Evolutionary conservation across 805 yeast species (phyloP), one percentile per base, ranked within the genome.

Genomic region (Candida incommunis): DNA sequence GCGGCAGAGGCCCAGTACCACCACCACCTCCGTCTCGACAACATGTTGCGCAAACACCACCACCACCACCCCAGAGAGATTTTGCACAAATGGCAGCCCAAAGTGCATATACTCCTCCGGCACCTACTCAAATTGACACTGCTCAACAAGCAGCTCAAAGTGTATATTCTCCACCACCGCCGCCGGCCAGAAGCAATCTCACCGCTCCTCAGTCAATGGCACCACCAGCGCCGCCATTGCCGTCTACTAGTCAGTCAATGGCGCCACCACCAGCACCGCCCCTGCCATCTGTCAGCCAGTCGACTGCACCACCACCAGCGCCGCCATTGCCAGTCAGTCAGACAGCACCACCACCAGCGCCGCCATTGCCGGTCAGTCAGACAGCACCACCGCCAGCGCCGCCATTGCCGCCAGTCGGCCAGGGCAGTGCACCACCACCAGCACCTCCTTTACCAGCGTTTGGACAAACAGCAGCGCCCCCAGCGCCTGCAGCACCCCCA

Each of bases 401-500:
- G 2, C 48, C 51, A 18, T 46, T 54, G 20, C 50, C 55, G 43
- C 51, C 41, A 23, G 31, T 47, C 27, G 13, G 11, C 27, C 11
- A 31, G 7, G 5, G 7, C 20, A 18, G 7, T 21, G 49, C 48
- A 2, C 54, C 51, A 11, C 54, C 58, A 43, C 54, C 59, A 27
- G 45, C 62, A 3, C 60, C 57, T 21, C 59, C 57, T 3, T 45
- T 45, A 24, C 56, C 43, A 31, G 37, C 25, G 49, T 9, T 16
- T 5, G 18, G 18, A 5, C 53, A 59, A 51, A 48, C 51, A 13
- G 56, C 61, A 4, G 64, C 65, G 41, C 70, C 67, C 22, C 70
- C 68, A n/a, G 48, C 44, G 2, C 68, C 72, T 11, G 63, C 72
- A 3, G 64, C 69, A 3, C 69, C 69, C 13, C 65, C 66, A 20